Evolutionary conservation across 2,329 filamentous ascomycete genomes (phyloP).

Genomic region (Botrytis deweyae): DNA sequence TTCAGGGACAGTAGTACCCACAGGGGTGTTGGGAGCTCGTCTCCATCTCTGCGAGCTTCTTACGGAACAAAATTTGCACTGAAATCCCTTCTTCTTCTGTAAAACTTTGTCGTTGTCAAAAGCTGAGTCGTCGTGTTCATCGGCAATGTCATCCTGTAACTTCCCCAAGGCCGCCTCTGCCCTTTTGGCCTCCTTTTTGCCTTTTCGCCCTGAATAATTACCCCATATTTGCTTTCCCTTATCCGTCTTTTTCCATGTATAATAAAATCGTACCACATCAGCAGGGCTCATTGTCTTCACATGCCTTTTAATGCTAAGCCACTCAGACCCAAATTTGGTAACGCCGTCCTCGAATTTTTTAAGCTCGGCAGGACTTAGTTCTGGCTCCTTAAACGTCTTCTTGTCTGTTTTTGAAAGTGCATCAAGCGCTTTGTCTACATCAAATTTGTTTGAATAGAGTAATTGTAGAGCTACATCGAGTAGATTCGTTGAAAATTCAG

Average conservation of each 20-base stretch:
- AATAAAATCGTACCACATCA: slow-evolving; percentile 88
- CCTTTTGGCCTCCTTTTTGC: slow-evolving; percentile 81
- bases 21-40: slow-evolving; percentile 74
- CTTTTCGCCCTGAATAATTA: slow-evolving; percentile 80
- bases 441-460: slow-evolving; percentile 69
- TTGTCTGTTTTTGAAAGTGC: slow-evolving; percentile 67
- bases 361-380: slow-evolving; percentile 72
- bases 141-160: slow-evolving; percentile 86
- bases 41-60: slow-evolving; percentile 86
- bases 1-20: slow-evolving; percentile 66
- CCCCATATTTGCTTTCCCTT: slow-evolving; percentile 88
- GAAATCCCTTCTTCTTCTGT: slow-evolving; percentile 76
- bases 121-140: slow-evolving; percentile 90
- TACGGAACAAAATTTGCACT: slow-evolving; percentile 89
- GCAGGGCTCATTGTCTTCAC: slow-evolving; percentile 79
- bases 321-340: slow-evolving; percentile 85
- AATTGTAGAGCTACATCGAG: slow-evolving; percentile 78
- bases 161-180: slow-evolving; percentile 70
- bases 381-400: slow-evolving; percentile 78
- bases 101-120: slow-evolving; percentile 83
- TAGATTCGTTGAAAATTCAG: slow-evolving; percentile 78
- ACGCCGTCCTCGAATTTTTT: slow-evolving; percentile 94
- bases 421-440: slow-evolving; percentile 68
- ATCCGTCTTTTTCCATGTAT: slow-evolving; percentile 95
- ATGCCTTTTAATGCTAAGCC: slow-evolving; percentile 77